Percentiles rank a stretch among this genome's conserved stretches.
Evolutionary conservation across 1,284 basidiomycete genomes (phyloP).

Genomic region (Amylostereum areolatum): DNA sequence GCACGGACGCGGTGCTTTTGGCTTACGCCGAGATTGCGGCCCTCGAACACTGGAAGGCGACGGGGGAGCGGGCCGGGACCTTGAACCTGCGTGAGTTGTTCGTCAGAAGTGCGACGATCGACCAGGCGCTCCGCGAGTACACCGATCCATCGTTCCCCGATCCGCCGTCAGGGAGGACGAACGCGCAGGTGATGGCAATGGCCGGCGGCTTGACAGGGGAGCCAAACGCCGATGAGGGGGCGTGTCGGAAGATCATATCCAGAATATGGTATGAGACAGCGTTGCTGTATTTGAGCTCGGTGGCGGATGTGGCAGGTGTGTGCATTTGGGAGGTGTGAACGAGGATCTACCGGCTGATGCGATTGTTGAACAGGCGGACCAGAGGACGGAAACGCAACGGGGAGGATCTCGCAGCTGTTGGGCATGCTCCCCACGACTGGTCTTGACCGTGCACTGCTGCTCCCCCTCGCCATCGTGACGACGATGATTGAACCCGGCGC

Average conservation of each 20-base stretch:
- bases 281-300: conserved; percentile 63
- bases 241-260: conserved; percentile 38
- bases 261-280: conserved; percentile 65
- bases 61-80: conserved; percentile 50
- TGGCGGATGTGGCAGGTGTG: too few species aligned
- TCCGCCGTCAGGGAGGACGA: conserved; percentile 3
- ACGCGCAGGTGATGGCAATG: conserved; percentile 8
- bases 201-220: conserved; percentile 1
- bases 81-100: conserved; percentile 69
- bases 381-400: conserved; percentile 57
- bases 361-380: conserved; percentile 48
- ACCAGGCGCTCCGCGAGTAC: conserved; percentile 46
- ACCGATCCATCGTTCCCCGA: conserved; percentile 4
- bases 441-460: conserved; percentile 59
- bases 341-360: conserved; percentile 2
- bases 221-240: conserved; percentile 31
- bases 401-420: conserved; percentile 46
- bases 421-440: conserved; percentile 48
- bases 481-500: conserved; percentile 61
- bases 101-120: conserved; percentile 57
- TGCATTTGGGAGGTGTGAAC: conserved; percentile 13
- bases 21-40: conserved; percentile 68
- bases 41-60: conserved; percentile 71
- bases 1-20: conserved; percentile 69
- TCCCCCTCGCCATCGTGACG: conserved; percentile 68